Base-by-base conservation (phyloP, 768 basidiomycete species). In the Boletus eberwhitei region DNA sequence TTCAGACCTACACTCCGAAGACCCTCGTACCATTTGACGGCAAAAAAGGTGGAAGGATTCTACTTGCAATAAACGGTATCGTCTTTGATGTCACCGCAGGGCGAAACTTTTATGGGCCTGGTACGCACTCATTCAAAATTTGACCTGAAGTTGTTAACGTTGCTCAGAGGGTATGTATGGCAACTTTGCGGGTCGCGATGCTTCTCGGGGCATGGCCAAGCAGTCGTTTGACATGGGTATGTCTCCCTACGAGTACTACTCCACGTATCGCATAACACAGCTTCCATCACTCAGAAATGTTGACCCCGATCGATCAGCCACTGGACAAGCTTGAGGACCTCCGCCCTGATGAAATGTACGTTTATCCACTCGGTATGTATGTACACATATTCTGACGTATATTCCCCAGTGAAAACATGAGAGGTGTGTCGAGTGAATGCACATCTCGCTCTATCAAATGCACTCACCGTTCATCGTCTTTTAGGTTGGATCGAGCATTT, bases 101-200 rank as follows among this genome's bases (percentile, higher is more conserved):
- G 24, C 78, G 86, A 60, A 88, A 81, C 66, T 99, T 99, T 74
- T 98, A 98, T 70, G 96, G 96, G 1, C 96, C 96, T 21, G 86
- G 96, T 96, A 55, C 66, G 88, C 72, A 13, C 29, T 29, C 35
- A 29, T 46, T 19, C 26, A 31, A 22, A 31, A 22, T 16, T 2
- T 6, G 22, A 19, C 11, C 21, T 37, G 26, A 2, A 48, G 34
- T 62, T 21, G 50, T 8, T 51, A 13, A 48, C 57, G 17, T 16
- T 24, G 43, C 39, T 29, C 60, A 97, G 96, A 86, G 63, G 96
- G 95, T 0, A 92, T 94, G 82, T 98, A 98, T 66, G 94, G 93
- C 31, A 96, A 95, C 72, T 98, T 99, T 76, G 95, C 97, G 3
- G 97, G 96, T 6, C 74, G 95, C 46, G 96, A 99, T 73, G 96